A percentile compares a stretch with the other conserved stretches of the same genome.
Conservation (phyloP, 441 rosid genomes). For the Eutrema salsugineum region DNA sequence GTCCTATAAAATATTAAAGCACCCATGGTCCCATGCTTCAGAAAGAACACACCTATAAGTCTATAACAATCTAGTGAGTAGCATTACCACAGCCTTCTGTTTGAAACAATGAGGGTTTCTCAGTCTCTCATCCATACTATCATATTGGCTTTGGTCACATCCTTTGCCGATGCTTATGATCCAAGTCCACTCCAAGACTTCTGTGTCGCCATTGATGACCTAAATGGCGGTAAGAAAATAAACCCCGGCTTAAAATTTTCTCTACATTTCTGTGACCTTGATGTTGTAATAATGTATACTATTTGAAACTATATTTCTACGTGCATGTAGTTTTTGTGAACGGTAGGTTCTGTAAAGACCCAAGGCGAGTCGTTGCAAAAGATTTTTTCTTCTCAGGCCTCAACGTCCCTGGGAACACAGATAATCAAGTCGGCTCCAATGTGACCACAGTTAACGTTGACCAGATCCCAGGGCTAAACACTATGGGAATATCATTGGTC, state of each 20-base stretch:
- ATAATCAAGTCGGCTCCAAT: slow-evolving; percentile 23
- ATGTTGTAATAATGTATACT: neutral
- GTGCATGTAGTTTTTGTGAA: slow-evolving; percentile 46
- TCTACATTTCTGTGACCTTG: neutral
- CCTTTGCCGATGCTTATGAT: slow-evolving; percentile 24
- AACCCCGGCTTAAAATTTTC: neutral
- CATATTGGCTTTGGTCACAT: slow-evolving; percentile 17
- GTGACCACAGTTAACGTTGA: slow-evolving; percentile 33
- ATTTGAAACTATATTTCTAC: neutral
- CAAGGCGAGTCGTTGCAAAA: slow-evolving; percentile 7
- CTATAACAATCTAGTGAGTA: neutral
- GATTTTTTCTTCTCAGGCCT: slow-evolving; percentile 38
- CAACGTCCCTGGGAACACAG: slow-evolving; percentile 23
- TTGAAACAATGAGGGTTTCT: slow-evolving; percentile 9
- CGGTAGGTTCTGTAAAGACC: slow-evolving; percentile 44
- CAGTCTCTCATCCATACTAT: neutral
- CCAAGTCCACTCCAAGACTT: slow-evolving; percentile 43
- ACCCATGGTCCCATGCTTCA: neutral
- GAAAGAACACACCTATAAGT: slow-evolving; percentile 1
- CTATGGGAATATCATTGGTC: slow-evolving; percentile 40
- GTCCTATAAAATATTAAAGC: neutral
- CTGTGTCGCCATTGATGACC: slow-evolving; percentile 32
- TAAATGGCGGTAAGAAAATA: slow-evolving; percentile 22
- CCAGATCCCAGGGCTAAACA: slow-evolving; percentile 40
- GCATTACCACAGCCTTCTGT: neutral